Conservation (phyloP, 345 rosid genomes). For the Populus simonii region DNA sequence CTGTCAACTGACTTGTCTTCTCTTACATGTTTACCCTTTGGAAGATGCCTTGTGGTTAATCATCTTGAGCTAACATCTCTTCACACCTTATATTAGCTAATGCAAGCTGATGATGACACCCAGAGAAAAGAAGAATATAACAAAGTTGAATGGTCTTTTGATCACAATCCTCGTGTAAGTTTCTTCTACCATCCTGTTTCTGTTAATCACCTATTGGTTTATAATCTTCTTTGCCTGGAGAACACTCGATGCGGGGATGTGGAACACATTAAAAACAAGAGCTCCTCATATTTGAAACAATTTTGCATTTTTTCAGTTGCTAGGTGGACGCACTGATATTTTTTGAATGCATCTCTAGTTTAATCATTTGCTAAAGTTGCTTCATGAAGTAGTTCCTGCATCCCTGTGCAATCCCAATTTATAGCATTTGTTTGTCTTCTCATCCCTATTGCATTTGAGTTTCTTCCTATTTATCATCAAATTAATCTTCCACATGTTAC, state of each 20-base stretch:
- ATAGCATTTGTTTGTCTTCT: neutral
- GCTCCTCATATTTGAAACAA: too few species aligned
- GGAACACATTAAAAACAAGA: neutral
- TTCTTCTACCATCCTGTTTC: constrained; percentile 6
- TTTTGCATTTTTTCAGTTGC: neutral
- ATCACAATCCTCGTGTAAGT: constrained; percentile 67
- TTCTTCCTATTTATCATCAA: neutral
- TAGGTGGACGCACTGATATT: neutral
- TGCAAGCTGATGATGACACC: constrained; percentile 40
- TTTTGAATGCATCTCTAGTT: neutral
- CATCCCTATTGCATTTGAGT: neutral
- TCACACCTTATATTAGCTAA: constrained; percentile 39
- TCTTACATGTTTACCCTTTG: neutral
- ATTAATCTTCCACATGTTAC: constrained; percentile 15
- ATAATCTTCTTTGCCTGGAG: neutral
- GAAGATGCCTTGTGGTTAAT: neutral
- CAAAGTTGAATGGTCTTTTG: constrained; percentile 67
- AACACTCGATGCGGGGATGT: neutral
- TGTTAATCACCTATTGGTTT: neutral
- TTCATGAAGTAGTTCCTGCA: neutral
- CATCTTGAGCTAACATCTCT: constrained; percentile 12
- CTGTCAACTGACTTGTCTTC: neutral
- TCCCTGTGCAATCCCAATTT: neutral
- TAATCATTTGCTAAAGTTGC: neutral
- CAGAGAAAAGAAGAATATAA: constrained; percentile 63